Conservation (phyloP, 2,329 filamentous ascomycete species). For the Claviceps humidiphila region DNA sequence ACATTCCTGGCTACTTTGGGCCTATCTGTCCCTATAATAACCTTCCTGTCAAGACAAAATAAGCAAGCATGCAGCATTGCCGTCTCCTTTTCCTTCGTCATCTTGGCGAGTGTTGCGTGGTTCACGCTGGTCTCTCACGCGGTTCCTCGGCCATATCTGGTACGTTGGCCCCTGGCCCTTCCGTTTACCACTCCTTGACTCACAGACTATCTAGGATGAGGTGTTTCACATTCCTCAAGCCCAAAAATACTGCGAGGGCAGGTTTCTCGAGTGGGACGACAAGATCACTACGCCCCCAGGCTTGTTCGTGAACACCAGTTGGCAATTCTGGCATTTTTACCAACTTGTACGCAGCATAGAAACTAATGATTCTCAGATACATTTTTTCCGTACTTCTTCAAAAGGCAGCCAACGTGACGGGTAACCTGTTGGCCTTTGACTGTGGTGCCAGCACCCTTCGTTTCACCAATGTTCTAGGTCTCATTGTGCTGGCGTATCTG, state of each 20-base stretch:
- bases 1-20: slow-evolving; percentile 3
- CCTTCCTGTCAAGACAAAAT: slow-evolving; percentile 1
- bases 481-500: slow-evolving; percentile 27
- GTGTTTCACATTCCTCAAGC: slow-evolving; percentile 85
- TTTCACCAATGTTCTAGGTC: slow-evolving; percentile 31
- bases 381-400: slow-evolving; percentile 25
- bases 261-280: slow-evolving; percentile 74
- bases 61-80: neutral
- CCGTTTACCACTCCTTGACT: slow-evolving; percentile 1
- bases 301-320: slow-evolving; percentile 32
- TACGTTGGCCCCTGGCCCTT: slow-evolving; percentile 15
- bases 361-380: slow-evolving; percentile 25
- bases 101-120: slow-evolving; percentile 11
- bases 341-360: neutral
- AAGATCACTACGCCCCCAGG: slow-evolving; percentile 96
- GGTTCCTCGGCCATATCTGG: slow-evolving; percentile 42
- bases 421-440: slow-evolving; percentile 7
- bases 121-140: slow-evolving; percentile 13
- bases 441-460: slow-evolving; percentile 28
- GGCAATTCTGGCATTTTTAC: neutral
- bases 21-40: slow-evolving; percentile 3
- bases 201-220: slow-evolving; percentile 50
- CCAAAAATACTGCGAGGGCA: slow-evolving; percentile 67
- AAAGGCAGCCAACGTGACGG: slow-evolving; percentile 8
- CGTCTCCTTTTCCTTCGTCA: slow-evolving; percentile 6